A percentile compares a stretch with the other conserved stretches of the same genome.
Conservation (phyloP, 805 yeast genomes). For the Zygosaccharomyces lentus region DNA sequence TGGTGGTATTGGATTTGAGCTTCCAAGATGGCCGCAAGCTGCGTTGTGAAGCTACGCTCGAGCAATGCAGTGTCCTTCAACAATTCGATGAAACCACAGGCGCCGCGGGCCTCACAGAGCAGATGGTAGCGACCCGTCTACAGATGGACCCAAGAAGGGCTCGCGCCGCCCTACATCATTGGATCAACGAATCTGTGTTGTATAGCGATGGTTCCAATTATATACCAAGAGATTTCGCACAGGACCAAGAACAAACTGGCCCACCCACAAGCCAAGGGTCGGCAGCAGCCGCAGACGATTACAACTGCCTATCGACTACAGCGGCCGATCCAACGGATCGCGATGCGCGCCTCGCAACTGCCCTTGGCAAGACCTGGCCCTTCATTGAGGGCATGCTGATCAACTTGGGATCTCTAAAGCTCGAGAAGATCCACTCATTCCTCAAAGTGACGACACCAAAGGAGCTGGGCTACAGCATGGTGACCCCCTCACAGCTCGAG, state of each 20-base stretch:
- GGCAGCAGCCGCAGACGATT: background rate
- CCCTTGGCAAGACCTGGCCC: slow-evolving; percentile 38
- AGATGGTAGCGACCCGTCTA: slow-evolving; percentile 35
- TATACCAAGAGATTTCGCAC: slow-evolving; percentile 1
- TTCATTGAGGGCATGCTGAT: slow-evolving; percentile 54
- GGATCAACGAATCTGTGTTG: slow-evolving; percentile 62
- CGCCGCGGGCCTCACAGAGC: slow-evolving; percentile 26
- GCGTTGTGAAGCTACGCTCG: slow-evolving; percentile 55
- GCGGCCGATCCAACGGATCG: background rate
- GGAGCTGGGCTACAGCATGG: slow-evolving; percentile 32
- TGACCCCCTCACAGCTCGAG: slow-evolving; percentile 17
- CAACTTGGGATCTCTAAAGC: slow-evolving; percentile 49
- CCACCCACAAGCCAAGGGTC: background rate
- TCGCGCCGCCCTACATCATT: slow-evolving; percentile 44
- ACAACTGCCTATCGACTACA: background rate
- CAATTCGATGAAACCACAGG: slow-evolving; percentile 38
- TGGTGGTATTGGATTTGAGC: slow-evolving; percentile 55
- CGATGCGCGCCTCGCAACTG: slow-evolving; percentile 1
- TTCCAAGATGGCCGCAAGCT: slow-evolving; percentile 42
- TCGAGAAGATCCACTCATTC: slow-evolving; percentile 49
- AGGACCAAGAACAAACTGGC: background rate
- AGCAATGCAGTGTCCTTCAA: slow-evolving; percentile 60
- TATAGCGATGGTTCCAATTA: slow-evolving; percentile 31
- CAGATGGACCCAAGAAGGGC: slow-evolving; percentile 43
- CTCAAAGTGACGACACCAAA: slow-evolving; percentile 53